These are phyloP conservation scores for Candida mesenterica DNA, from an alignment of 1,139 yeast species.

Conservation along the genomic window DNA sequence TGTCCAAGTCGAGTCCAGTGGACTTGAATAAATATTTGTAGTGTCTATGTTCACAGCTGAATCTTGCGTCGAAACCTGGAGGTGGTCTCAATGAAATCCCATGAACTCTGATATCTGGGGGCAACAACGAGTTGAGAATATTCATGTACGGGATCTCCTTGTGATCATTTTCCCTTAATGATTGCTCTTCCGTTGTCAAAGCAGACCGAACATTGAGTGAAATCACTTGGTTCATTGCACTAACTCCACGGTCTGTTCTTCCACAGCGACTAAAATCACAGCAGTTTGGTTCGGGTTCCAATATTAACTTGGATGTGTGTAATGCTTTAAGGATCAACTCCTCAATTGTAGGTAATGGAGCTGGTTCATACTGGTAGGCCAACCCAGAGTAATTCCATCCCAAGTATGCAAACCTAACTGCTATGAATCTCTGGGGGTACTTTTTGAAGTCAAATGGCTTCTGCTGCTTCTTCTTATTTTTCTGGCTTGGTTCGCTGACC, in stretches of 20 bases:
- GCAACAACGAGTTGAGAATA: conserved; percentile 73
- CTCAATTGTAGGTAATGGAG: conserved; percentile 87
- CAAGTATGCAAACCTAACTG: conserved; percentile 77
- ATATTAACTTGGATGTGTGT: conserved; percentile 63
- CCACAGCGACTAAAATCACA: conserved; percentile 89
- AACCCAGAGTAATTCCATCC: conserved; percentile 96
- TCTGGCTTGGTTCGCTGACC: too few relatives aligned
- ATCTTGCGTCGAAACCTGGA: conserved; percentile 81
- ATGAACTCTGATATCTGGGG: conserved; percentile 79
- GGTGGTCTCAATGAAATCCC: conserved; percentile 85
- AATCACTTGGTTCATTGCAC: conserved; percentile 95
- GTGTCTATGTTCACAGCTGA: conserved; percentile 80
- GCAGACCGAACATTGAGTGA: conserved; percentile 74
- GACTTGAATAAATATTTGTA: conserved; percentile 75
- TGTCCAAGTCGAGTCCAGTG: conserved; percentile 54
- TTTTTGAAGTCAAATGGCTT: conserved; percentile 67
- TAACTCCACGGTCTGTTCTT: conserved; percentile 93
- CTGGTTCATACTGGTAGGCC: conserved; percentile 72
- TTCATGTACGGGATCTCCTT: conserved; percentile 75
- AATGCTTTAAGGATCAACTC: conserved; percentile 71
- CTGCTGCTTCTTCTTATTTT: conserved; percentile 22
- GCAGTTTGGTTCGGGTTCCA: conserved; percentile 57
- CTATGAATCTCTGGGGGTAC: conserved; percentile 68
- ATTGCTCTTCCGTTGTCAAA: conserved; percentile 56
- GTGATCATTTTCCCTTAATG: conserved; percentile 51